Evolutionary conservation across 768 basidiomycete genomes (phyloP).

Genomic region (Collybia mongolica): DNA sequence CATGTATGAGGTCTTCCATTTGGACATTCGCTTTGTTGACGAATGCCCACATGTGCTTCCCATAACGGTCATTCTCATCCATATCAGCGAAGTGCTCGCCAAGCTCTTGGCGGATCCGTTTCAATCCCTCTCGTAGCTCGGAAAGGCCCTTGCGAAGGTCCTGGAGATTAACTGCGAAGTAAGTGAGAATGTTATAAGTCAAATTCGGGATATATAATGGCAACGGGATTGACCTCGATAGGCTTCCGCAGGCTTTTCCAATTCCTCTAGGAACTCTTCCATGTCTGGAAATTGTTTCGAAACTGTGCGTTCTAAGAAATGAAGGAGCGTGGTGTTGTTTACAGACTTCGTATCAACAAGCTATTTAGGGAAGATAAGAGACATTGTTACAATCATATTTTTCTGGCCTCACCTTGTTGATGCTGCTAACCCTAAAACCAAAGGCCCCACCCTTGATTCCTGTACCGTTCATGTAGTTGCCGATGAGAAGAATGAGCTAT

Average conservation of each 20-base stretch:
- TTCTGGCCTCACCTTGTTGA: slow-evolving; percentile 74
- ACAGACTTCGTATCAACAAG: slow-evolving; percentile 97
- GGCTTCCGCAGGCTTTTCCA: slow-evolving; percentile 87
- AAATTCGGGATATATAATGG: neutral
- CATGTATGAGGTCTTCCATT: slow-evolving; percentile 82
- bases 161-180: slow-evolving; percentile 70
- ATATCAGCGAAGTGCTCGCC: slow-evolving; percentile 76
- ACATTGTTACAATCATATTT: neutral
- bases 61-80: slow-evolving; percentile 73
- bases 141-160: slow-evolving; percentile 77
- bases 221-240: slow-evolving; percentile 67
- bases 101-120: slow-evolving; percentile 77
- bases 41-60: slow-evolving; percentile 91
- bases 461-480: slow-evolving; percentile 98
- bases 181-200: slow-evolving; percentile 9
- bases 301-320: slow-evolving; percentile 90
- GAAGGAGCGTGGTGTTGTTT: slow-evolving; percentile 90
- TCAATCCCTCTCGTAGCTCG: slow-evolving; percentile 76
- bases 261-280: slow-evolving; percentile 85
- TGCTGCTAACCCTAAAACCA: slow-evolving; percentile 95
- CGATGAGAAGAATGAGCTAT: slow-evolving; percentile 89
- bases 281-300: slow-evolving; percentile 85
- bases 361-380: slow-evolving; percentile 33
- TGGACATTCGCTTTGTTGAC: slow-evolving; percentile 70
- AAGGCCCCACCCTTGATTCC: slow-evolving; percentile 96